phyloP scores from a whole-genome alignment of 2,329 filamentous ascomycete genomes.

The Cadophora gregata region DNA sequence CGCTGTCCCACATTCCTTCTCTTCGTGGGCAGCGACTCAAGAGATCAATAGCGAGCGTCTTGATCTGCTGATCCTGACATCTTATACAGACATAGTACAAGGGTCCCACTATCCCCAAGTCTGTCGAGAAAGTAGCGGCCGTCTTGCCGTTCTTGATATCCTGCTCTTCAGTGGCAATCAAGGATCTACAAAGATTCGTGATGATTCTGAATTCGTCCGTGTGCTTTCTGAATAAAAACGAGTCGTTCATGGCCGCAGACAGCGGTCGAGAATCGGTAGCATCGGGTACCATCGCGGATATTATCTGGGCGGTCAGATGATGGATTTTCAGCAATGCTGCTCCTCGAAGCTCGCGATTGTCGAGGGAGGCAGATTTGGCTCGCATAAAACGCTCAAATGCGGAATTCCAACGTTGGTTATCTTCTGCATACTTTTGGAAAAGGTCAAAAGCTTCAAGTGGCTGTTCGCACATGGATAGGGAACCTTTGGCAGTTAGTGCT shows the following conservation, averaged over 20 bases:
- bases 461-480: conserved; percentile 33
- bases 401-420: conserved; percentile 35
- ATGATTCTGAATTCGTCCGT: conserved; percentile 34
- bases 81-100: conserved; percentile 40
- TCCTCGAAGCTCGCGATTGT: conserved; percentile 38
- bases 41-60: conserved; percentile 36
- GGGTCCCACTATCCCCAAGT: conserved; percentile 41
- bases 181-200: conserved; percentile 37
- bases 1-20: conserved; percentile 44
- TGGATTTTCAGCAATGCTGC: conserved; percentile 43
- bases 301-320: conserved; percentile 35
- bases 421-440: conserved; percentile 25
- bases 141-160: conserved; percentile 36
- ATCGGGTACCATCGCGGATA: conserved; percentile 30
- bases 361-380: conserved; percentile 31
- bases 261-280: conserved; percentile 29
- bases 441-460: conserved; percentile 25
- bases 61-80: conserved; percentile 27
- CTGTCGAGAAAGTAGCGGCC: conserved; percentile 39
- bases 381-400: conserved; percentile 40
- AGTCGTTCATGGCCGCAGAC: conserved; percentile 29
- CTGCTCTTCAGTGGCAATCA: conserved; percentile 38
- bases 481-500: conserved; percentile 20
- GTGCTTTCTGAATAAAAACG: conserved; percentile 26
- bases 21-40: conserved; percentile 36